Conservation (phyloP, 306 rosid species). For the Cyamopsis tetragonoloba region DNA sequence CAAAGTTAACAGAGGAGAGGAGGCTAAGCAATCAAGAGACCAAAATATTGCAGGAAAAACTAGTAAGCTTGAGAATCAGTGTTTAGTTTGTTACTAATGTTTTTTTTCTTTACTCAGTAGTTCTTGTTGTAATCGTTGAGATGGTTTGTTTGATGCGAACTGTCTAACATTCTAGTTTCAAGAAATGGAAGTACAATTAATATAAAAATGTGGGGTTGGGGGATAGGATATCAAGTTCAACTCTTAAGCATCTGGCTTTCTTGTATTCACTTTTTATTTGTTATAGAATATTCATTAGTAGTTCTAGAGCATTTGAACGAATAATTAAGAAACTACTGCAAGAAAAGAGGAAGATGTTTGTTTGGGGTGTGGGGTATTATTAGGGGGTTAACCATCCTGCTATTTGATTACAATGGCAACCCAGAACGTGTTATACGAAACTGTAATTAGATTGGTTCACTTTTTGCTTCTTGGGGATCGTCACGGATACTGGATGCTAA, state of each 20-base stretch:
- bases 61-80: slow-evolving; percentile 42
- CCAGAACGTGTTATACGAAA: background rate
- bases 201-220: background rate
- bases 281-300: background rate
- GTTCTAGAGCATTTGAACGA: background rate
- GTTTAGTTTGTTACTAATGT: slow-evolving; percentile 1
- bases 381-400: background rate
- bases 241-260: background rate
- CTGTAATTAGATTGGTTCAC: background rate
- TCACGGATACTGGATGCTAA: background rate
- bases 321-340: background rate
- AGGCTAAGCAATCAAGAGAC: slow-evolving; percentile 53
- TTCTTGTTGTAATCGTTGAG: slow-evolving; percentile 12
- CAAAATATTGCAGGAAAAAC: slow-evolving; percentile 48
- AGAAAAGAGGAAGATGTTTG: background rate
- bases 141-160: slow-evolving; percentile 1
- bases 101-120: background rate
- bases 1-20: slow-evolving; percentile 66
- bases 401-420: background rate
- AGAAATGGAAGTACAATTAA: background rate
- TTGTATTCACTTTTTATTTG: background rate
- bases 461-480: background rate
- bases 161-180: background rate
- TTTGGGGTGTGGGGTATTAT: too few relatives aligned
- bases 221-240: background rate